Evolutionary conservation across 352 stramenopile genomes (phyloP).

Genomic region (Thalassiosira hispida): DNA sequence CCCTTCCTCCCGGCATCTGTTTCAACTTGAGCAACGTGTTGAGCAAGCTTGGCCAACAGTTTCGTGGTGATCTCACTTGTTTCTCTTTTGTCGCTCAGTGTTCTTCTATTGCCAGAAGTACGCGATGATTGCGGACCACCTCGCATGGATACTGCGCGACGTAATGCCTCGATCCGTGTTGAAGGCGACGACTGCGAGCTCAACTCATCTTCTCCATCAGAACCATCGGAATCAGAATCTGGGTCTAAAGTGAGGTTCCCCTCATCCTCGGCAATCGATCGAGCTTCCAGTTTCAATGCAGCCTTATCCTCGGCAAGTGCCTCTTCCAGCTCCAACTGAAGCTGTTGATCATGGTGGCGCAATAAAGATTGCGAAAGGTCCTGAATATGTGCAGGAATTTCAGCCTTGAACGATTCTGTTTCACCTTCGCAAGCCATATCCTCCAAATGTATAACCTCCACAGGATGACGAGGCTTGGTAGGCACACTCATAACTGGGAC

Average conservation of each 20-base stretch:
- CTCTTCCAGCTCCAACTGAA: conserved; percentile 43
- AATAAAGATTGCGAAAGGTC: conserved; percentile 27
- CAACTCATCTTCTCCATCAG: conserved; percentile 8
- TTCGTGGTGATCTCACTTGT: conserved; percentile 19
- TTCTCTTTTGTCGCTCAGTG: conserved; percentile 7
- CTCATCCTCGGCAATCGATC: conserved; percentile 20
- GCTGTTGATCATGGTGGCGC: conserved; percentile 33
- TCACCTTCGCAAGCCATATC: conserved; percentile 12
- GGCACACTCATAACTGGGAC: conserved; percentile 4
- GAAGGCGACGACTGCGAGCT: not conserved
- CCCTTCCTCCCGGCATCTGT: conserved; percentile 33
- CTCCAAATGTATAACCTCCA: conserved; percentile 35
- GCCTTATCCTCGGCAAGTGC: conserved; percentile 23
- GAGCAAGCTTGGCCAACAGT: conserved; percentile 29
- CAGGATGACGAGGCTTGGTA: conserved; percentile 22
- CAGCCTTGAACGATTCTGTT: not conserved
- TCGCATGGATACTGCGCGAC: conserved; percentile 27
- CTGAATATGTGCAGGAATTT: conserved; percentile 8
- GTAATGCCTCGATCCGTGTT: conserved; percentile 17
- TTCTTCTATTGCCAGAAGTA: not conserved
- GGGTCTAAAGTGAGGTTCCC: not conserved
- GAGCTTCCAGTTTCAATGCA: conserved; percentile 17
- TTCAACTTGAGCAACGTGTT: conserved; percentile 27
- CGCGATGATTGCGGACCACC: not conserved
- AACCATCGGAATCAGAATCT: not conserved